Evolutionary conservation across 768 basidiomycete species (phyloP), one percentile per base, ranked within the genome.

Genomic region (Collybiopsis luxurians): DNA sequence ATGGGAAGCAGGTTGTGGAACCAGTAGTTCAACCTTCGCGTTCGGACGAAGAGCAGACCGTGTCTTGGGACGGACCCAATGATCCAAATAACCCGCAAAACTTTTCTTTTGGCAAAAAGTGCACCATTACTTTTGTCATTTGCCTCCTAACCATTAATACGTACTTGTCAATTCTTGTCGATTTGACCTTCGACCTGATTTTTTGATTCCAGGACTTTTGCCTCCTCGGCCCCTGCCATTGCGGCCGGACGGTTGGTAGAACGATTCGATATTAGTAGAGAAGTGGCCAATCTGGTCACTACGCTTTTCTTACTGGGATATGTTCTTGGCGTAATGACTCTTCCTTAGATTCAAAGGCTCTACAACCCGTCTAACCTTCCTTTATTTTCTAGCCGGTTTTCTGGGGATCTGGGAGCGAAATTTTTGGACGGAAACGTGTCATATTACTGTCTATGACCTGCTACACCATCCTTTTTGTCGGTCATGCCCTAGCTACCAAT

Each of bases 401-500:
- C 40, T 86, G 80, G 80, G 85, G 84, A 1, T 83, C 84, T 4
- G 77, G 83, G 4, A 82, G 80, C 39, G 85, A 88, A 66, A 73
- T 86, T 7, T 64, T 79, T 27, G 86, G 84, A 9, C 72, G 85
- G 4, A 72, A 75, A 44, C 75, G 78, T 3, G 71, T 84, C 27
- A n/a, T 82, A 84, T 63, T 50, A 78, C 19, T 47, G 78, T 23
- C 71, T 83, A 81, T 85, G 75, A 47, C 67, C 10, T 58, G 65
- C 3, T 87, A 87, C 66, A 80, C 80, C 0, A 54, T 87, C 4
- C 78, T 84, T 57, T 77, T 78, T 59, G 70, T 89, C 19, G 86
- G 83, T 6, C 82, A 85, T 70, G 80, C 84, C 0, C 74, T 87
- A 3, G 83, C 84, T 0, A 70, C 71, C 3, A 85, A 86, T 64